Percentiles rank a stretch among this genome's conserved stretches.
phyloP scores from a whole-genome alignment of 805 yeast species.

The Saturnispora hagleri region DNA sequence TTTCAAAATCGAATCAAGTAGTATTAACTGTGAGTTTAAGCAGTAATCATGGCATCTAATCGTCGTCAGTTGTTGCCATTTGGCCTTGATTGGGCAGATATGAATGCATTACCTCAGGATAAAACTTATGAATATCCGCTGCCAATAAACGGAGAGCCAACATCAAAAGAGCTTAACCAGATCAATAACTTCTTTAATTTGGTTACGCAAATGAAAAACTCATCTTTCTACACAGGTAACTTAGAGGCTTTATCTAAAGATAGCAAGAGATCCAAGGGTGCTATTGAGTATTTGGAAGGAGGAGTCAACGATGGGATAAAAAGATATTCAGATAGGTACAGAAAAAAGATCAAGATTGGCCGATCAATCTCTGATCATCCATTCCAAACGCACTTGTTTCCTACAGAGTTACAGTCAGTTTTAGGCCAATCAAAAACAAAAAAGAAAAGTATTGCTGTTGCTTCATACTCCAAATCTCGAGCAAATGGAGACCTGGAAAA shows the following conservation, averaged over 20 bases:
- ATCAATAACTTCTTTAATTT: slow-evolving; percentile 51
- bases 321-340: slow-evolving; percentile 74
- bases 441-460: slow-evolving; percentile 37
- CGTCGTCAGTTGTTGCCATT: slow-evolving; percentile 45
- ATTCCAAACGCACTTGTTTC: slow-evolving; percentile 59
- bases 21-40: neutral
- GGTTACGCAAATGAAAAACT: slow-evolving; percentile 45
- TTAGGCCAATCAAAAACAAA: slow-evolving; percentile 39
- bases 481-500: slow-evolving; percentile 25
- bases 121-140: slow-evolving; percentile 35
- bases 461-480: slow-evolving; percentile 29
- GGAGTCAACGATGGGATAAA: slow-evolving; percentile 59
- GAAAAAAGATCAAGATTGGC: slow-evolving; percentile 60
- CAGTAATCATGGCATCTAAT: slow-evolving; percentile 1
- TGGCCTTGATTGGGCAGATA: slow-evolving; percentile 61
- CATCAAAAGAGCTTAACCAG: slow-evolving; percentile 39
- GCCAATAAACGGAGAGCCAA: slow-evolving; percentile 57
- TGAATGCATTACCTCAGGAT: slow-evolving; percentile 31
- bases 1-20: neutral
- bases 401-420: slow-evolving; percentile 63
- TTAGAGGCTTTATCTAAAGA: slow-evolving; percentile 19
- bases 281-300: slow-evolving; percentile 28
- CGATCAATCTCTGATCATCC: slow-evolving; percentile 74
- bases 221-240: slow-evolving; percentile 60
- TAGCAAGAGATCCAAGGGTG: slow-evolving; percentile 6